Percentiles rank a stretch among this genome's conserved stretches.
Conservation (phyloP, 495 filamentous ascomycete genomes). For the Aspergillus ellipticus region DNA sequence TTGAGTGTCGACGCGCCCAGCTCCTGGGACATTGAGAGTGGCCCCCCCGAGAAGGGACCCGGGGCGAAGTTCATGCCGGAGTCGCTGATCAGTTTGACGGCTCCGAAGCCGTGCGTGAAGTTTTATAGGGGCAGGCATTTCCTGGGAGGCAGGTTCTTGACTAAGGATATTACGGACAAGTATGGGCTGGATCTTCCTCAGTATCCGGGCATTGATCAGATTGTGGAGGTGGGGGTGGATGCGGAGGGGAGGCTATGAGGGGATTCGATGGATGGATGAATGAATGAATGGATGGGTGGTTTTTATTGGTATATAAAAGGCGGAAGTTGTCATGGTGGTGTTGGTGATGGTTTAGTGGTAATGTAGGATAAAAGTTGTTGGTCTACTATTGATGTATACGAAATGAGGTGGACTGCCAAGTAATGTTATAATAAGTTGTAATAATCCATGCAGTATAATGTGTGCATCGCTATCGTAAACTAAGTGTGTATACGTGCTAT, state of each 20-base stretch:
- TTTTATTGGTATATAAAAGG: too few species aligned
- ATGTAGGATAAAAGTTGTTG: too few species aligned
- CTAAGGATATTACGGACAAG: conserved; percentile 73
- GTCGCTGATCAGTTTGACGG: conserved; percentile 82
- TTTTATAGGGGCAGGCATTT: conserved; percentile 84
- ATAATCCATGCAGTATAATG: conserved; percentile 1
- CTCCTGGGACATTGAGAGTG: conserved; percentile 86
- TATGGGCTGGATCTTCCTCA: conserved; percentile 79
- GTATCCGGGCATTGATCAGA: conserved; percentile 86
- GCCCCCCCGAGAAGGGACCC: conserved; percentile 73
- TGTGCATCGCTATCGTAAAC: conserved; percentile 13
- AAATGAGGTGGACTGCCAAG: too few species aligned
- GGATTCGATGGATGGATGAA: neutral
- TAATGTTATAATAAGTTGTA: too few species aligned
- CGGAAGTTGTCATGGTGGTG: too few species aligned
- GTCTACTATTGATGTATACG: too few species aligned
- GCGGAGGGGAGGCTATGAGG: conserved; percentile 53
- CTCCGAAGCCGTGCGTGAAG: conserved; percentile 88
- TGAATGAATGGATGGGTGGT: neutral
- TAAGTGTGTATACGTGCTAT: conserved; percentile 8
- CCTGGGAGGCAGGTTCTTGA: conserved; percentile 84
- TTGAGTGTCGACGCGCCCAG: conserved; percentile 89
- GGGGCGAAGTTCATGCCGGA: conserved; percentile 76
- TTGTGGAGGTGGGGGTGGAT: conserved; percentile 68
- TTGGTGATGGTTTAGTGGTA: too few species aligned